Conservation (phyloP, 1,284 basidiomycete species). For the Rhodotorula sp. region DNA sequence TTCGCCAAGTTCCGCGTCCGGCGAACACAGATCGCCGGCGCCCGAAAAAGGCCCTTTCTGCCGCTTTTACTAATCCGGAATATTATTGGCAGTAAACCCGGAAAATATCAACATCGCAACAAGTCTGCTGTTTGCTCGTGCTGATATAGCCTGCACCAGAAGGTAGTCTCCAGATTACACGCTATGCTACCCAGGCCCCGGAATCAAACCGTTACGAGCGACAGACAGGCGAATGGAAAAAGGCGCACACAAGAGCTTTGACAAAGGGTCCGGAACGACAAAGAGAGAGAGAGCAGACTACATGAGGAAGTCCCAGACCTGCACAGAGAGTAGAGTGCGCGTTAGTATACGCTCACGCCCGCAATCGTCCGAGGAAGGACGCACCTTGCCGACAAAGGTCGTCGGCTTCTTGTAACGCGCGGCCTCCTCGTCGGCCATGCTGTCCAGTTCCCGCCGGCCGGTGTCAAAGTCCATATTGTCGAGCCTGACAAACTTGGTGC, state of each 20-base stretch:
- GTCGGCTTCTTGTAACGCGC: slow-evolving; percentile 13
- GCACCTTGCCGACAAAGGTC: slow-evolving; percentile 17
- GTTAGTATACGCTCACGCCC: too few species aligned
- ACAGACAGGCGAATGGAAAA: neutral
- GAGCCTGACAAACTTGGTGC: slow-evolving; percentile 33
- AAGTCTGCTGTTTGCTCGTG: too few species aligned
- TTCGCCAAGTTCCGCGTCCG: too few species aligned
- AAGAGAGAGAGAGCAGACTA: neutral
- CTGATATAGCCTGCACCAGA: too few species aligned
- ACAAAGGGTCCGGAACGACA: neutral
- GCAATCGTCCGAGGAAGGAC: neutral
- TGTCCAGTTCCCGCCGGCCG: slow-evolving; percentile 20
- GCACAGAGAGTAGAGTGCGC: neutral
- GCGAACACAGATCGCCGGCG: too few species aligned
- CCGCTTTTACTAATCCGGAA: too few species aligned
- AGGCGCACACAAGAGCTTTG: neutral
- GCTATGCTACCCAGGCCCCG: too few species aligned
- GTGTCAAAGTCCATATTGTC: slow-evolving; percentile 36
- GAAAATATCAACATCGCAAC: too few species aligned
- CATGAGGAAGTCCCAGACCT: neutral
- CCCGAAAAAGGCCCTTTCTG: too few species aligned
- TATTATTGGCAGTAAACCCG: too few species aligned
- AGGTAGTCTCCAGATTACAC: too few species aligned
- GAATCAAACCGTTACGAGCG: too few species aligned
- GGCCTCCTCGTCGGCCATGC: slow-evolving; percentile 34